Conservation (phyloP, 2,329 filamentous ascomycete species). For the Colletotrichum trifolii region DNA sequence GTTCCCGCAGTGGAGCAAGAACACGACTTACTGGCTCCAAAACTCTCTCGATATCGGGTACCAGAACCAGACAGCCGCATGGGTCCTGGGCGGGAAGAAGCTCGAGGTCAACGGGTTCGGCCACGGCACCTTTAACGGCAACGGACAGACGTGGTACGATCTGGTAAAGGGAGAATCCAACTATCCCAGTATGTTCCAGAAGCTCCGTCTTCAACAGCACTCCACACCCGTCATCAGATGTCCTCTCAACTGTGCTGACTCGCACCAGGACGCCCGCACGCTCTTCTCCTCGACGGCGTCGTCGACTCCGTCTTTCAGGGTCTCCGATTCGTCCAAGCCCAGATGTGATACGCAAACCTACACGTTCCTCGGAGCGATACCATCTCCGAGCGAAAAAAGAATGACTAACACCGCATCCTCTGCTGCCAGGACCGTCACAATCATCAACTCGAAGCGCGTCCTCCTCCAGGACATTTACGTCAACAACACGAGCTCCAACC, state of each 20-base stretch:
- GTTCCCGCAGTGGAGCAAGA: slow-evolving; percentile 16
- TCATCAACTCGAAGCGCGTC: slow-evolving; percentile 58
- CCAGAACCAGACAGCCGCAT: slow-evolving; percentile 17
- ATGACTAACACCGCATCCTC: no score
- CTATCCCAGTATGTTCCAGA: background rate
- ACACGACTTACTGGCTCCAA: slow-evolving; percentile 13
- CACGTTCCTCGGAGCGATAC: background rate
- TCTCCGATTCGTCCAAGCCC: slow-evolving; percentile 63
- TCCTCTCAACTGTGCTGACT: no score
- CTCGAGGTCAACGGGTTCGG: slow-evolving; percentile 5
- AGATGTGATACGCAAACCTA: slow-evolving; percentile 60
- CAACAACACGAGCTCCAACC: slow-evolving; percentile 56
- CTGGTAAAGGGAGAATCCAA: slow-evolving; percentile 19
- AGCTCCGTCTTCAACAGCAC: no score
- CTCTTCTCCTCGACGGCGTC: background rate
- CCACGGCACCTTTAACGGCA: slow-evolving; percentile 6
- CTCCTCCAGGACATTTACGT: slow-evolving; percentile 62
- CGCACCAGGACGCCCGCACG: background rate
- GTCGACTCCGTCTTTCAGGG: slow-evolving; percentile 49
- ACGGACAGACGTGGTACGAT: slow-evolving; percentile 20
- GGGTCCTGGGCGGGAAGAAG: slow-evolving; percentile 15
- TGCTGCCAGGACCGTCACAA: slow-evolving; percentile 54
- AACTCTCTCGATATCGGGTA: slow-evolving; percentile 14
- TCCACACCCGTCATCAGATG: no score
- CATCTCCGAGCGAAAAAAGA: background rate